These are phyloP conservation scores for Hippophae rhamnoides DNA, from an alignment of 306 rosid genomes.

Conservation along the genomic window DNA sequence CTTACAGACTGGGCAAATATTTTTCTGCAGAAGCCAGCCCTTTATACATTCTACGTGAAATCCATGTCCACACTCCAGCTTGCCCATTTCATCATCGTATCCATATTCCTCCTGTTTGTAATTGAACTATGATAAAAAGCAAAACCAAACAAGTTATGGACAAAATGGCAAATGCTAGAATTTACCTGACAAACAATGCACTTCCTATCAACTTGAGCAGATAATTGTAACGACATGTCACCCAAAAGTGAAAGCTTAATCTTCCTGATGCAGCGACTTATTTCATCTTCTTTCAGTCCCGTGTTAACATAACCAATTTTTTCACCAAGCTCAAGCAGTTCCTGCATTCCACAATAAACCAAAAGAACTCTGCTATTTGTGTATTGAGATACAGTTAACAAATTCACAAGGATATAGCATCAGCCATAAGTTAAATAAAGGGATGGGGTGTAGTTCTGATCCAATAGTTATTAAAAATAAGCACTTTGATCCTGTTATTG, in stretches of 20 bases:
- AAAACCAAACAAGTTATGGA: background rate
- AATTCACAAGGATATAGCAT: background rate
- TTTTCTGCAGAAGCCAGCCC: constrained; percentile 84
- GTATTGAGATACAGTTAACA: background rate
- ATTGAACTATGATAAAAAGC: background rate
- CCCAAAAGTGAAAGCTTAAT: constrained; percentile 31
- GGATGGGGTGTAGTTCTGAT: too few relatives aligned
- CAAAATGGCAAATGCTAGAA: background rate
- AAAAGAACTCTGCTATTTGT: background rate
- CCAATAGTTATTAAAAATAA: too few relatives aligned
- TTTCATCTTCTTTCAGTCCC: constrained; percentile 78
- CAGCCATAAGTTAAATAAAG: background rate
- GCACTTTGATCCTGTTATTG: too few relatives aligned
- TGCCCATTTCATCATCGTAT: constrained; percentile 69
- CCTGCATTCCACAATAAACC: constrained; percentile 30
- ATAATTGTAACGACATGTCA: constrained; percentile 33
- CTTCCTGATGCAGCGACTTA: constrained; percentile 45
- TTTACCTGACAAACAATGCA: constrained; percentile 93
- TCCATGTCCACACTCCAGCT: constrained; percentile 67
- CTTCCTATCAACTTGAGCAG: constrained; percentile 45
- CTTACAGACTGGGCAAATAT: constrained; percentile 89
- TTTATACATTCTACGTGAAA: constrained; percentile 73
- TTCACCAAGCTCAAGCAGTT: constrained; percentile 83
- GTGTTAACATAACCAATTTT: constrained; percentile 86
- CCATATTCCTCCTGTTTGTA: constrained; percentile 78